Conservation (phyloP, 345 rosid genomes). For the Camelina sativa region DNA sequence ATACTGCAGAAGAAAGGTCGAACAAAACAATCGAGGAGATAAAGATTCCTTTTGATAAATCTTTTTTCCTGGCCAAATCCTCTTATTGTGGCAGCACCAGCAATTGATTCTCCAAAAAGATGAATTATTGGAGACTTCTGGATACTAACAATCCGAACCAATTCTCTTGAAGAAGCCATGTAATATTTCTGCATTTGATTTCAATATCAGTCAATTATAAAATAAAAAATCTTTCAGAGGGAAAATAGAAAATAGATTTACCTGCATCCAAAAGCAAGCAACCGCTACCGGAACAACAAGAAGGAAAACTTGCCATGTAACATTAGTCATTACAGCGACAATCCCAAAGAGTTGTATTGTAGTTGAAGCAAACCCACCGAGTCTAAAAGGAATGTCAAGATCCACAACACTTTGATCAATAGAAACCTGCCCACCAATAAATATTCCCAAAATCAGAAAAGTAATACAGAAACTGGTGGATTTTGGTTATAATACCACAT, state of each 20-base stretch:
- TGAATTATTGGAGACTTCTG: constrained; percentile 97
- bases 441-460: constrained; percentile 7
- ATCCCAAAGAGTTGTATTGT: constrained; percentile 97
- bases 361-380: constrained; percentile 99
- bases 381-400: constrained; percentile 98
- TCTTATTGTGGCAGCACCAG: constrained; percentile 99
- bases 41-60: constrained; percentile 95
- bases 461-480: not conserved
- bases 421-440: constrained; percentile 66
- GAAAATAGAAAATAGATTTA: not conserved
- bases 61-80: constrained; percentile 98
- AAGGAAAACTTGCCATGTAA: constrained; percentile 98
- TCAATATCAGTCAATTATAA: not conserved
- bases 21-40: constrained; percentile 97
- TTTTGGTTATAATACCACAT: constrained; percentile 7
- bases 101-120: constrained; percentile 98
- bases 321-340: constrained; percentile 92
- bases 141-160: constrained; percentile 98
- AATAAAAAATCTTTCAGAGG: not conserved
- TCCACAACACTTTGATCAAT: constrained; percentile 99
- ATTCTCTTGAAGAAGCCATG: constrained; percentile 99
- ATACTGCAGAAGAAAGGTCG: constrained; percentile 99
- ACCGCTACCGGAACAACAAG: constrained; percentile 95
- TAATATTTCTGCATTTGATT: constrained; percentile 79
- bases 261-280: constrained; percentile 97